Conservation (phyloP, 768 basidiomycete genomes). For the Kwoniella dejecticola region DNA sequence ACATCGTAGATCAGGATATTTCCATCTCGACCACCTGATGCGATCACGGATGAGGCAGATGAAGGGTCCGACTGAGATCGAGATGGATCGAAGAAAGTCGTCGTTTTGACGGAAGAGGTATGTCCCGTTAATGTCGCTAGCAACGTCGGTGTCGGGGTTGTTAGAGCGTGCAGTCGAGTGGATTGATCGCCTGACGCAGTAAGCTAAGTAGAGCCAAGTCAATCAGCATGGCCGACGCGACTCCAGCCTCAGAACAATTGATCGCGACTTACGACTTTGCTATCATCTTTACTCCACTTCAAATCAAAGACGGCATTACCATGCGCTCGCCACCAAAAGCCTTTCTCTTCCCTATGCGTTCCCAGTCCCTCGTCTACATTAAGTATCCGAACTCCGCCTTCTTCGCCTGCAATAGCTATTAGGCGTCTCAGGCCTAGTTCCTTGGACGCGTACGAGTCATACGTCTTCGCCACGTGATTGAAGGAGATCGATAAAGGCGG, state of each 20-base stretch:
- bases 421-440: slow-evolving; percentile 28
- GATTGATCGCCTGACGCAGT: slow-evolving; percentile 51
- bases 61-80: slow-evolving; percentile 28
- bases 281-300: slow-evolving; percentile 50
- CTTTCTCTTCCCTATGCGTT: slow-evolving; percentile 38
- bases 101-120: slow-evolving; percentile 48
- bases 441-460: slow-evolving; percentile 25
- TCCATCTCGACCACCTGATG: slow-evolving; percentile 50
- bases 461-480: slow-evolving; percentile 32
- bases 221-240: not conserved
- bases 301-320: slow-evolving; percentile 53
- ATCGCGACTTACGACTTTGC: slow-evolving; percentile 34
- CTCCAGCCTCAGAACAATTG: not conserved
- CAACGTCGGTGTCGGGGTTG: slow-evolving; percentile 31
- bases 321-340: slow-evolving; percentile 51
- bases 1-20: slow-evolving; percentile 54
- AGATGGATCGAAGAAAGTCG: slow-evolving; percentile 47
- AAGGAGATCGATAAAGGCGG: slow-evolving; percentile 40
- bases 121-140: slow-evolving; percentile 48
- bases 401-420: slow-evolving; percentile 46
- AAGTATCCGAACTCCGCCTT: slow-evolving; percentile 45
- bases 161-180: slow-evolving; percentile 38
- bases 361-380: slow-evolving; percentile 45
- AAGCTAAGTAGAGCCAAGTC: slow-evolving; percentile 31
- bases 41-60: slow-evolving; percentile 31